These are phyloP conservation scores for Paracamarosporium sp. DNA, from an alignment of 2,329 filamentous ascomycete genomes.

Conservation along the genomic window DNA sequence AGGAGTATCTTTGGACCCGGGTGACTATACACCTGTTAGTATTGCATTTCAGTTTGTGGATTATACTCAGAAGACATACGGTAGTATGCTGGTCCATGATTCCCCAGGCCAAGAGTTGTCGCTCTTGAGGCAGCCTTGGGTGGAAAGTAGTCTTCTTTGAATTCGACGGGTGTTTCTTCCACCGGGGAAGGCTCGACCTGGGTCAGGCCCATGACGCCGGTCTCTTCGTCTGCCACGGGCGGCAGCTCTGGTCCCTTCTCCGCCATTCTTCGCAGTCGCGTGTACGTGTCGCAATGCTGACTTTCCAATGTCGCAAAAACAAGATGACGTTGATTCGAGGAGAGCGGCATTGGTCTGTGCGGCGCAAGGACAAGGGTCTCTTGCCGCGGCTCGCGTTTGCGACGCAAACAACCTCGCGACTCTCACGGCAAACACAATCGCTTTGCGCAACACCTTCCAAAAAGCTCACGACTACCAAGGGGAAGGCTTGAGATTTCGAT, in stretches of 20 bases:
- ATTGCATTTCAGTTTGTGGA: not conserved
- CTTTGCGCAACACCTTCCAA: not conserved
- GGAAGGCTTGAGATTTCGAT: not conserved
- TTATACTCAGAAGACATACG: constrained; percentile 56
- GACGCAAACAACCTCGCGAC: no score
- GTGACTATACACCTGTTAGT: constrained; percentile 59
- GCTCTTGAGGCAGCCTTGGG: constrained; percentile 31
- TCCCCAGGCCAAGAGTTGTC: constrained; percentile 63
- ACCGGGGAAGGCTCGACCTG: constrained; percentile 86
- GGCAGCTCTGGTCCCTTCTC: constrained; percentile 23
- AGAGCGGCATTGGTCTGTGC: constrained; percentile 17
- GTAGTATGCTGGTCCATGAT: constrained; percentile 78
- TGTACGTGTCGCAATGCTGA: constrained; percentile 14
- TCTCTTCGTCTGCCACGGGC: constrained; percentile 39
- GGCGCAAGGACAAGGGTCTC: constrained; percentile 4
- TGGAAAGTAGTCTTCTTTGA: constrained; percentile 60
- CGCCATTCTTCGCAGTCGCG: constrained; percentile 13
- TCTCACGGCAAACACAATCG: no score
- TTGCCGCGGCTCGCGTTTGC: constrained; percentile 14
- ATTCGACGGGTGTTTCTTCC: constrained; percentile 59
- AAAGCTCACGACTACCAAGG: not conserved
- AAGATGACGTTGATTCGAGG: constrained; percentile 42
- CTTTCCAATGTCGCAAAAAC: constrained; percentile 28
- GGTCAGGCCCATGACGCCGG: constrained; percentile 70
- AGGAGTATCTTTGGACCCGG: constrained; percentile 85